phyloP scores from a whole-genome alignment of 2,329 filamentous ascomycete species.

The Fusarium scirpi region DNA sequence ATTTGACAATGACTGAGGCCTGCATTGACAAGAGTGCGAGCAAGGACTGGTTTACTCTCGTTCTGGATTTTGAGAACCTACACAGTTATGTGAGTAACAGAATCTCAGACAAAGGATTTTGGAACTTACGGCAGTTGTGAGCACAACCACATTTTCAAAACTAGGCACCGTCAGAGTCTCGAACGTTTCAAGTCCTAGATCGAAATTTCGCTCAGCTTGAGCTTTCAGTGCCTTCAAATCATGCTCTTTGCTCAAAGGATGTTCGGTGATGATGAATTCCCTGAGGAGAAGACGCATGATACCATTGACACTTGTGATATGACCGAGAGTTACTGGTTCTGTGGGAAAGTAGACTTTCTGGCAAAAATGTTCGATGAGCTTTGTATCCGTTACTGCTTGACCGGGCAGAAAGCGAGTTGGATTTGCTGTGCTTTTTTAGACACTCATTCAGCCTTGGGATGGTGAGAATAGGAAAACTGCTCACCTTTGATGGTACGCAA shows the following conservation, averaged over 20 bases:
- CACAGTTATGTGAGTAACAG: not conserved
- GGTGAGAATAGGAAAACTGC: not conserved
- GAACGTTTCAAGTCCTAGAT: conserved; percentile 32
- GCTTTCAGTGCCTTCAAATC: conserved; percentile 21
- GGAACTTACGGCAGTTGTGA: conserved; percentile 23
- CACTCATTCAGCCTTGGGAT: not conserved
- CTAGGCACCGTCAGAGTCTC: conserved; percentile 30
- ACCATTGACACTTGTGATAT: conserved; percentile 31
- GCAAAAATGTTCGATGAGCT: conserved; percentile 29
- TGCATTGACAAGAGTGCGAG: conserved; percentile 21
- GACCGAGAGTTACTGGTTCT: conserved; percentile 29
- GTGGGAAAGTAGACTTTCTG: conserved; percentile 39
- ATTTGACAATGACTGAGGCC: conserved; percentile 37
- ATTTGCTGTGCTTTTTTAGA: not conserved
- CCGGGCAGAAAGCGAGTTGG: conserved; percentile 27
- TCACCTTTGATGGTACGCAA: conserved; percentile 25
- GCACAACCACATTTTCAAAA: conserved; percentile 35
- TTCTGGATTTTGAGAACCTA: conserved; percentile 35
- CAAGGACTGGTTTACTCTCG: conserved; percentile 20
- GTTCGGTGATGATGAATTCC: conserved; percentile 24
- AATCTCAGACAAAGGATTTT: accelerated
- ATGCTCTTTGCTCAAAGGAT: conserved; percentile 15
- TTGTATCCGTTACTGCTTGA: conserved; percentile 18
- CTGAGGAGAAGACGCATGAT: conserved; percentile 20
- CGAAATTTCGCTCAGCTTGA: conserved; percentile 28